Conservation (phyloP, 2,329 filamentous ascomycete genomes). For the Camillea tinctor region DNA sequence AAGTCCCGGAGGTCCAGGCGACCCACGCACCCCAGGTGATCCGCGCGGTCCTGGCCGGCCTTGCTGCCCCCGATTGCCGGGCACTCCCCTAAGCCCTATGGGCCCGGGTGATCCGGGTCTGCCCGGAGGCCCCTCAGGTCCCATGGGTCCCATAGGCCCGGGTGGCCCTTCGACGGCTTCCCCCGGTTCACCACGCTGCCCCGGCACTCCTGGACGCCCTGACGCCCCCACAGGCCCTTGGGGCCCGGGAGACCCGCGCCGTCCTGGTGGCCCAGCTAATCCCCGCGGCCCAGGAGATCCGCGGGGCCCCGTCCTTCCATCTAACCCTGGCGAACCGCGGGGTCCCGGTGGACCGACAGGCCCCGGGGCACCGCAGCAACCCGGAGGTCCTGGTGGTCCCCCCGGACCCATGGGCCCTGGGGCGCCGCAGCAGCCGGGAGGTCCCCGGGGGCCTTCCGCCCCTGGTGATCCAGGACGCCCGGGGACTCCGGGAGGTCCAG, state of each 20-base stretch:
- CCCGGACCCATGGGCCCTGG: too few species aligned
- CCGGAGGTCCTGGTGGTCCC: too few species aligned
- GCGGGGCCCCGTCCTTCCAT: background rate
- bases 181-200: too few species aligned
- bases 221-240: background rate
- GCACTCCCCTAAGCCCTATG: background rate
- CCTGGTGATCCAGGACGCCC: too few species aligned
- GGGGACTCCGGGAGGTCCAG: background rate
- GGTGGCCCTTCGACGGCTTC: background rate
- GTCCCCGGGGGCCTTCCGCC: background rate
- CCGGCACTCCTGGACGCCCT: background rate
- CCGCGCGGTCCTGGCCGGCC: too few species aligned
- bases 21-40: background rate
- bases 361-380: too few species aligned
- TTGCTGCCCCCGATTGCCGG: background rate
- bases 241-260: too few species aligned
- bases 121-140: background rate
- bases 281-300: too few species aligned
- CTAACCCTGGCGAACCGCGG: background rate
- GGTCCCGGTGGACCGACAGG: too few species aligned
- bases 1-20: too few species aligned
- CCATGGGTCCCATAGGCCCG: background rate
- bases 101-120: background rate
- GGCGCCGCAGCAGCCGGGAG: too few species aligned
- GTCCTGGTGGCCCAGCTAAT: background rate